Conservation (phyloP, 1,284 basidiomycete species). For the Ceratobasidium sp. region DNA sequence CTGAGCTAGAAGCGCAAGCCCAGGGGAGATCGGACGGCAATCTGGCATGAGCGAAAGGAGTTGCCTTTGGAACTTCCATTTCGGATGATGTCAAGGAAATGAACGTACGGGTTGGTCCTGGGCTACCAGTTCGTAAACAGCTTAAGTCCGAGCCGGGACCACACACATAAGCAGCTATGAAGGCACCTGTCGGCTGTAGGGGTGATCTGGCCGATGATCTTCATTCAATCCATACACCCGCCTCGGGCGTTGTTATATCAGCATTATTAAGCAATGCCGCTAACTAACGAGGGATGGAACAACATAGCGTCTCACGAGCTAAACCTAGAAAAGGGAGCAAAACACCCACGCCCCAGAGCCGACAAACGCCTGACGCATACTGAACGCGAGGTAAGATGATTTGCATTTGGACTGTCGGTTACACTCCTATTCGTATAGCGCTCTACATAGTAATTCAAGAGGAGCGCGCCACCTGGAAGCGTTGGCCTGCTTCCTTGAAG, state of each 20-base stretch:
- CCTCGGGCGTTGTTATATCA: not conserved
- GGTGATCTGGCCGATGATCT: not conserved
- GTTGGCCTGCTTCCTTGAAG: constrained; percentile 85
- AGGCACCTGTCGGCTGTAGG: not conserved
- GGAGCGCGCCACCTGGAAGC: constrained; percentile 63
- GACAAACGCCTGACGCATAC: no score
- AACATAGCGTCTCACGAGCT: not conserved
- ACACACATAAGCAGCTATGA: not conserved
- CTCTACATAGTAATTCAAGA: not conserved
- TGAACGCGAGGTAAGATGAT: no score
- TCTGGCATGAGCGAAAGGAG: not conserved
- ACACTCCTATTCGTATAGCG: no score
- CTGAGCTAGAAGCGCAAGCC: not conserved
- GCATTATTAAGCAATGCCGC: no score
- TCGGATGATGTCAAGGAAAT: not conserved
- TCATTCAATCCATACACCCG: not conserved
- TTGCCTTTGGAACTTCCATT: not conserved
- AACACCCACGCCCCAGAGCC: not conserved
- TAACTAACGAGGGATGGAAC: no score
- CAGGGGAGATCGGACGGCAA: not conserved
- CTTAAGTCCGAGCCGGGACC: not conserved
- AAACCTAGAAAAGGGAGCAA: not conserved
- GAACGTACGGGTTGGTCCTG: not conserved
- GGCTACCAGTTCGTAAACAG: not conserved
- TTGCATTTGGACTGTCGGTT: no score